Percentiles rank a stretch among this genome's conserved stretches.
Evolutionary conservation across 345 rosid species (phyloP).

Genomic region (Excoecaria cochinchinensis): DNA sequence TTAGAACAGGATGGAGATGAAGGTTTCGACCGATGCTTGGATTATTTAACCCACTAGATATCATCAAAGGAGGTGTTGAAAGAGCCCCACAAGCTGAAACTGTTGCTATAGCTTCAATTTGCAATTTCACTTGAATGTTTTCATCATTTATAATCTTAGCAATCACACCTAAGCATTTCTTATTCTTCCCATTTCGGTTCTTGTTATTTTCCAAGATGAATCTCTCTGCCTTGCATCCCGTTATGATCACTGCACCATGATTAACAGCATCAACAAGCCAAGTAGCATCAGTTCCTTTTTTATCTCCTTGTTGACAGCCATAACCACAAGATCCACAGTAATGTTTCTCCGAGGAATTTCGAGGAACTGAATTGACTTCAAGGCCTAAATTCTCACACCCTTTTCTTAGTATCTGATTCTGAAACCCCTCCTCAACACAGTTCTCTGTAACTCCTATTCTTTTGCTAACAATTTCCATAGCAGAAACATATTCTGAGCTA

Average conservation of each 20-base stretch:
- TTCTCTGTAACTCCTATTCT: conserved; percentile 71
- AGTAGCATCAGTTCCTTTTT: conserved; percentile 71
- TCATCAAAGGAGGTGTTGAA: conserved; percentile 76
- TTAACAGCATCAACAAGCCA: conserved; percentile 85
- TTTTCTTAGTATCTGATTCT: conserved; percentile 67
- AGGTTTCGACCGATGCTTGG: conserved; percentile 69
- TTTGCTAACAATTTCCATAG: conserved; percentile 66
- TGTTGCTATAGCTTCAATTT: conserved; percentile 73
- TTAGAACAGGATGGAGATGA: conserved; percentile 73
- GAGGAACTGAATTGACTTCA: conserved; percentile 43
- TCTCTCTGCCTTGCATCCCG: conserved; percentile 82
- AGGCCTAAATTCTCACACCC: conserved; percentile 77
- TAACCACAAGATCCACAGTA: conserved; percentile 81
- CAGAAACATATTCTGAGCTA: conserved; percentile 46
- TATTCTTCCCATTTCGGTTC: conserved; percentile 27
- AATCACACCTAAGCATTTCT: conserved; percentile 74
- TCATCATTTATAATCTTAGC: conserved; percentile 39
- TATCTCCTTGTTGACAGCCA: conserved; percentile 82
- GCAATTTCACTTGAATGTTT: conserved; percentile 41
- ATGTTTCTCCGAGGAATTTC: conserved; percentile 76
- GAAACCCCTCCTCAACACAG: conserved; percentile 61
- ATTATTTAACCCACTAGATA: conserved; percentile 75
- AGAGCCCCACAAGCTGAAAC: conserved; percentile 83
- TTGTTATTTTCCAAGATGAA: conserved; percentile 47
- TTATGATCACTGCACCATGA: conserved; percentile 63